Evolutionary conservation across 2,329 filamentous ascomycete species (phyloP).

Genomic region (Nigrospora sphaerica): DNA sequence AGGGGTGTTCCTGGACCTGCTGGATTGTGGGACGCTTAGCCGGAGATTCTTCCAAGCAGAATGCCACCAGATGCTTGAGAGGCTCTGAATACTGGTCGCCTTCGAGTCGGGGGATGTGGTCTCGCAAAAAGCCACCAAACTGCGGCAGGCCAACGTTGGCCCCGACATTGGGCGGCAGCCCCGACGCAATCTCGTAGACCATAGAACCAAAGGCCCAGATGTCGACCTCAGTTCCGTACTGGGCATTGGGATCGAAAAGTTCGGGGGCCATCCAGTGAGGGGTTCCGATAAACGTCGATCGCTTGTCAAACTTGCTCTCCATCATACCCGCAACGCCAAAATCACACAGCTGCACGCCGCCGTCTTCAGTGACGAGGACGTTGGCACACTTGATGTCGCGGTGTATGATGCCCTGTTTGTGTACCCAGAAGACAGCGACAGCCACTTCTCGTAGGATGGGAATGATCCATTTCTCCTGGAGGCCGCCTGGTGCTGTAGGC

Average conservation of each 20-base stretch:
- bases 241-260: constrained; percentile 56
- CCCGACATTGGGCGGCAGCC: constrained; percentile 62
- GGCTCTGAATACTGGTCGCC: constrained; percentile 64
- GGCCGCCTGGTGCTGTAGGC: constrained; percentile 55
- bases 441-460: constrained; percentile 61
- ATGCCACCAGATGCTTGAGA: constrained; percentile 64
- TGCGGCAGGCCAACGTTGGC: constrained; percentile 44
- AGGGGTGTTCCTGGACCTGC: constrained; percentile 62
- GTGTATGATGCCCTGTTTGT: constrained; percentile 62
- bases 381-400: constrained; percentile 72
- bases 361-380: constrained; percentile 70
- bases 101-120: constrained; percentile 60
- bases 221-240: constrained; percentile 67
- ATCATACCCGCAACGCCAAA: constrained; percentile 78
- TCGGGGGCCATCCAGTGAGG: constrained; percentile 85
- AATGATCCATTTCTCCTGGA: constrained; percentile 66
- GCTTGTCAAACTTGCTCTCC: constrained; percentile 68
- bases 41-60: constrained; percentile 64
- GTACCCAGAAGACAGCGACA: constrained; percentile 61
- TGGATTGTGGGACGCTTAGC: constrained; percentile 62
- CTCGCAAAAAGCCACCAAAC: constrained; percentile 50
- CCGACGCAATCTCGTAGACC: constrained; percentile 74
- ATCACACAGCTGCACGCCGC: constrained; percentile 73
- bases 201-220: constrained; percentile 84
- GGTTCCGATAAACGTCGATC: constrained; percentile 75